These are phyloP conservation scores for Cystofilobasidium capitatum DNA, from an alignment of 768 basidiomycete species.

Conservation along the genomic window DNA sequence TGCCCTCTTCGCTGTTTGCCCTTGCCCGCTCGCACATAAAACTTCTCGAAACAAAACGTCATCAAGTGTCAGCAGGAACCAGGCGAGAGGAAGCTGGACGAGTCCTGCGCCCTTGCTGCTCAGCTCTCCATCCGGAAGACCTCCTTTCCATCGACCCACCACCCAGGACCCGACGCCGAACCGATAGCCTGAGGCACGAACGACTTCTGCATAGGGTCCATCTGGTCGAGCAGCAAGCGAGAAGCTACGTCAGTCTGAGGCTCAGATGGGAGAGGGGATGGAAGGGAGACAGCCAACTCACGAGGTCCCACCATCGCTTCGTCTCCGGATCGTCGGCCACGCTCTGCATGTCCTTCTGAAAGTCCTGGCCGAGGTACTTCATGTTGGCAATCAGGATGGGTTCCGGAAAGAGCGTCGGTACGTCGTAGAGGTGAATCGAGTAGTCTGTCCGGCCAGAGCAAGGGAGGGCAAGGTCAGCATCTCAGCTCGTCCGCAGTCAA, in stretches of 20 bases:
- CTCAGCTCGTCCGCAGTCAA: too few relatives aligned
- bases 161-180: constrained; percentile 53
- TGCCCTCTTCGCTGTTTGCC: too few relatives aligned
- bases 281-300: constrained; percentile 35
- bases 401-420: constrained; percentile 30
- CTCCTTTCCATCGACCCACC: constrained; percentile 60
- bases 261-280: background rate
- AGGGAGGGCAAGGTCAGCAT: background rate
- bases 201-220: constrained; percentile 57
- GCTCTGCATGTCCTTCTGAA: constrained; percentile 55
- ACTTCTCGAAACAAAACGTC: too few relatives aligned
- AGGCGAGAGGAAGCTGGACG: too few relatives aligned
- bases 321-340: constrained; percentile 60
- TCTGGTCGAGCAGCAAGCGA: background rate
- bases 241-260: background rate
- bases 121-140: constrained; percentile 60
- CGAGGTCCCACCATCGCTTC: constrained; percentile 58
- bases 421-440: constrained; percentile 59
- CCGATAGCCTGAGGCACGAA: constrained; percentile 60
- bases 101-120: too few relatives aligned
- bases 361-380: constrained; percentile 62
- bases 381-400: constrained; percentile 62
- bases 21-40: too few relatives aligned
- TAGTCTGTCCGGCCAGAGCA: constrained; percentile 41
- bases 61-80: too few relatives aligned